Percentiles rank a stretch among this genome's conserved stretches.
Evolutionary conservation across 2,329 filamentous ascomycete genomes (phyloP).

Genomic region (Aspergillus transmontanensis): DNA sequence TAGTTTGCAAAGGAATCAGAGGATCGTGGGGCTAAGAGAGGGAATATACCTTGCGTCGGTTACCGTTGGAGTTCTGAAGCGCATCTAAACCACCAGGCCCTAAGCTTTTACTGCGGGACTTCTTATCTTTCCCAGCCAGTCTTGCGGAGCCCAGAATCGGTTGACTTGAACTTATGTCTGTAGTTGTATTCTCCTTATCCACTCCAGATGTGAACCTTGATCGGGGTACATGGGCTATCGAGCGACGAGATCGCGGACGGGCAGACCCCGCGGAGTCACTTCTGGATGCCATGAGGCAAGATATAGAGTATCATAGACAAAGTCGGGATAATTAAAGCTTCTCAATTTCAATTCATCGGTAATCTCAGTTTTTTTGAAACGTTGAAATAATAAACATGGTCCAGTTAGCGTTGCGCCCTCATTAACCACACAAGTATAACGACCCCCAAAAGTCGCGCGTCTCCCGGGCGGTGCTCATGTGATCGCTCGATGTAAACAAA

Average conservation of each 20-base stretch:
- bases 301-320: slow-evolving; percentile 18
- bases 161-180: slow-evolving; percentile 60
- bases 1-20: slow-evolving; percentile 7
- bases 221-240: slow-evolving; percentile 65
- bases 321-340: background rate
- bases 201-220: slow-evolving; percentile 49
- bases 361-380: background rate
- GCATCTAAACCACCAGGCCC: slow-evolving; percentile 88
- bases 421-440: background rate
- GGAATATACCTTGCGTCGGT: slow-evolving; percentile 73
- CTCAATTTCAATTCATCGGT: background rate
- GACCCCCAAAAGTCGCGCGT: slow-evolving; percentile 29
- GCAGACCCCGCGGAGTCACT: slow-evolving; percentile 34
- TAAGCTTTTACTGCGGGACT: slow-evolving; percentile 92
- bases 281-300: slow-evolving; percentile 37
- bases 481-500: slow-evolving; percentile 46
- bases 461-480: slow-evolving; percentile 31
- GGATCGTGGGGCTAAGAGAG: slow-evolving; percentile 2
- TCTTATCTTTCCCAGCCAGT: slow-evolving; percentile 55
- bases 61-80: slow-evolving; percentile 73
- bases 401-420: background rate
- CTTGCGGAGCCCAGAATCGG: slow-evolving; percentile 27
- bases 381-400: background rate
- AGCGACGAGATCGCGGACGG: slow-evolving; percentile 62
- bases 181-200: slow-evolving; percentile 78